Evolutionary conservation across 345 rosid species (phyloP).

Genomic region (Eucalyptus leucophloia): DNA sequence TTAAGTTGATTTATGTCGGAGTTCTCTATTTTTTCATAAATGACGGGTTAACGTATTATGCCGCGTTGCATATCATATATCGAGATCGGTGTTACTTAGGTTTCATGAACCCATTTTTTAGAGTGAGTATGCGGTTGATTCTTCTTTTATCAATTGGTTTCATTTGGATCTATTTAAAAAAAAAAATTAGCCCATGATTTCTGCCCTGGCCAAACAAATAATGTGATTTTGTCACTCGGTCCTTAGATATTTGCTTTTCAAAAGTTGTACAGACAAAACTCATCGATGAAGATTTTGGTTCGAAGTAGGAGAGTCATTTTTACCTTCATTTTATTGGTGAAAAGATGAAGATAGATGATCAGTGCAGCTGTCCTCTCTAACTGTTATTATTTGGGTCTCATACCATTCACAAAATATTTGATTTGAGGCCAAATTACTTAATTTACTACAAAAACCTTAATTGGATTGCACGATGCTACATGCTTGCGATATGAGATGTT

Average conservation of each 20-base stretch:
- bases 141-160: background rate
- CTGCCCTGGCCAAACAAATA: background rate
- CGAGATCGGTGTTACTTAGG: fast-evolving
- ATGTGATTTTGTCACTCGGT: too few relatives aligned
- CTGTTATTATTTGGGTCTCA: background rate
- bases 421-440: background rate
- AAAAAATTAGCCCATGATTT: background rate
- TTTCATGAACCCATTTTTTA: background rate
- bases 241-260: background rate
- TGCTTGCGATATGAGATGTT: background rate
- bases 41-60: fast-evolving
- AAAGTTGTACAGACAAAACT: background rate
- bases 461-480: background rate
- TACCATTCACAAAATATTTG: too few relatives aligned
- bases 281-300: background rate
- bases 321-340: background rate
- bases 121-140: background rate
- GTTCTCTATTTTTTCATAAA: too few relatives aligned
- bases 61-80: fast-evolving
- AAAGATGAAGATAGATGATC: background rate
- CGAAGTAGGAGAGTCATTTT: background rate
- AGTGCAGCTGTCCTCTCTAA: too few relatives aligned
- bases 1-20: too few relatives aligned
- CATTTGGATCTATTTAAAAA: background rate
- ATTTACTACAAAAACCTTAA: background rate